A percentile compares a stretch with the other conserved stretches of the same genome.
Evolutionary conservation across 805 yeast species (phyloP).

Genomic region (Candida saitoana): DNA sequence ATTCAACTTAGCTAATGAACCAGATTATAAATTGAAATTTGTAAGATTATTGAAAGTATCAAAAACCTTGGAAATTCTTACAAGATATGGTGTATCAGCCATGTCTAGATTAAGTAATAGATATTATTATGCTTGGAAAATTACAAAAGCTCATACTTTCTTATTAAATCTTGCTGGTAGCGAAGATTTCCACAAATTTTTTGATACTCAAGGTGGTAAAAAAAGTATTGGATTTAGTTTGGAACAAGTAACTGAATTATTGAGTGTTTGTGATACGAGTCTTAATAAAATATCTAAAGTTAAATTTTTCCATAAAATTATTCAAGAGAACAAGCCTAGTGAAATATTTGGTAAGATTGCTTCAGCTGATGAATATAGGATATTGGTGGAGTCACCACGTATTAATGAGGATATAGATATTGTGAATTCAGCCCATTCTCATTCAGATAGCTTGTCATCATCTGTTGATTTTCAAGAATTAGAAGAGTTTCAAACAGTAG

Average conservation of each 20-base stretch:
- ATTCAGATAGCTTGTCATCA: neutral
- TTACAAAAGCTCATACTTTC: conserved; percentile 52
- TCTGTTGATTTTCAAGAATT: conserved; percentile 1
- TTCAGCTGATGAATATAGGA: neutral
- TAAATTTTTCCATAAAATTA: conserved; percentile 2
- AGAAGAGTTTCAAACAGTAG: conserved; percentile 16
- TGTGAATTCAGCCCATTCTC: neutral
- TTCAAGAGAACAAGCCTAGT: neutral
- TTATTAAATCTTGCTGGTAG: conserved; percentile 33
- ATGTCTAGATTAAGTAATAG: conserved; percentile 46
- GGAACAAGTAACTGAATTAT: conserved; percentile 26
- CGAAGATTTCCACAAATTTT: conserved; percentile 20
- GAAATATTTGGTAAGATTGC: conserved; percentile 1
- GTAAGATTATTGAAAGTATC: conserved; percentile 22
- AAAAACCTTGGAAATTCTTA: conserved; percentile 18
- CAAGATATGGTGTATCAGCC: conserved; percentile 18
- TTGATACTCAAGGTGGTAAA: conserved; percentile 6
- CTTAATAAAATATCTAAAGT: conserved; percentile 11
- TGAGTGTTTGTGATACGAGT: conserved; percentile 15
- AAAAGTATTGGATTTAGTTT: conserved; percentile 11
- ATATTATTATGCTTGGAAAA: conserved; percentile 67
- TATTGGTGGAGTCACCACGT: neutral
- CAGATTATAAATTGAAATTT: conserved; percentile 18
- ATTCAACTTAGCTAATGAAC: conserved; percentile 12
- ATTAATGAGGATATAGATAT: neutral